Evolutionary conservation across 2,329 filamentous ascomycete genomes (phyloP).

Genomic region (Akanthomyces uredinophilus): DNA sequence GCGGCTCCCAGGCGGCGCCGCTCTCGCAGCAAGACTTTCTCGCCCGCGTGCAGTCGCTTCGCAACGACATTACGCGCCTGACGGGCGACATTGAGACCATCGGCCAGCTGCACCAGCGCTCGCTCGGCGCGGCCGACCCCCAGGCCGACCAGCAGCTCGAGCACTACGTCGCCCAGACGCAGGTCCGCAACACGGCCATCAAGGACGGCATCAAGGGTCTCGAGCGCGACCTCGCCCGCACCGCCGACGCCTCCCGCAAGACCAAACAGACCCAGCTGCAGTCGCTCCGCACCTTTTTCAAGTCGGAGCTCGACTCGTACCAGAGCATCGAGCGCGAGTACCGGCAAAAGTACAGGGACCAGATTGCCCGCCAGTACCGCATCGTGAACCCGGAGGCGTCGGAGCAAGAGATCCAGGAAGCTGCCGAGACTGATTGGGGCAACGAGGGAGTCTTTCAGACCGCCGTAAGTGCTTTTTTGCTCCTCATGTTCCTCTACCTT

Average conservation of each 20-base stretch:
- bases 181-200: slow-evolving; percentile 68
- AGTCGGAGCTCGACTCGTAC: slow-evolving; percentile 65
- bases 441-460: slow-evolving; percentile 78
- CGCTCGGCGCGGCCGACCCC: slow-evolving; percentile 60
- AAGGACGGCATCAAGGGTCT: slow-evolving; percentile 74
- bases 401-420: slow-evolving; percentile 65
- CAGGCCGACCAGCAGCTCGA: slow-evolving; percentile 55
- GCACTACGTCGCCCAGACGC: slow-evolving; percentile 62
- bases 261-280: slow-evolving; percentile 67
- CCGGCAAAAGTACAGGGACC: slow-evolving; percentile 66
- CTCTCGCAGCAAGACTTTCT: slow-evolving; percentile 65
- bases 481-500: neutral
- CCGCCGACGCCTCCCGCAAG: slow-evolving; percentile 52
- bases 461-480: slow-evolving; percentile 51
- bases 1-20: slow-evolving; percentile 20
- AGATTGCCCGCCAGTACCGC: slow-evolving; percentile 73
- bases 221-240: slow-evolving; percentile 64
- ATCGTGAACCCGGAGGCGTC: slow-evolving; percentile 79
- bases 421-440: slow-evolving; percentile 66
- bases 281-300: slow-evolving; percentile 66
- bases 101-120: slow-evolving; percentile 64
- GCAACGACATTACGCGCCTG: slow-evolving; percentile 62
- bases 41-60: slow-evolving; percentile 59
- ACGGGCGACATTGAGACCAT: slow-evolving; percentile 64
- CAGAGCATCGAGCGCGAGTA: slow-evolving; percentile 67